Evolutionary conservation across 305 asterid species (phyloP).

Genomic region (Fraxinus velutina): DNA sequence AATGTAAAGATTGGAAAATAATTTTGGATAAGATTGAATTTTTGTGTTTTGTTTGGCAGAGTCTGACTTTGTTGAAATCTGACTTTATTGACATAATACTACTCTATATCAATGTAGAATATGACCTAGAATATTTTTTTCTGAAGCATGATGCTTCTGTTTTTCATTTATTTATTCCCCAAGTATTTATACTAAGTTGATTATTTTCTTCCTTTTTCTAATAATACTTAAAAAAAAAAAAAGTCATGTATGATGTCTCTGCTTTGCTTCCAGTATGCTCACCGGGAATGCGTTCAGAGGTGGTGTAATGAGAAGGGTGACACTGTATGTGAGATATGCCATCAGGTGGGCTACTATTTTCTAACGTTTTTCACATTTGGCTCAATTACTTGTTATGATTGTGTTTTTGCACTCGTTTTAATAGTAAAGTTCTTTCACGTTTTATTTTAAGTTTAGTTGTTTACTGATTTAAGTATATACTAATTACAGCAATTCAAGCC

Average conservation of each 20-base stretch:
- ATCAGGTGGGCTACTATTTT: slow-evolving; percentile 54
- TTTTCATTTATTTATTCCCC: not conserved
- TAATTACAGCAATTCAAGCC: slow-evolving; percentile 74
- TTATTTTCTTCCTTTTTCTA: not conserved
- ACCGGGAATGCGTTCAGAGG: slow-evolving; percentile 81
- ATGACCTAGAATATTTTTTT: not conserved
- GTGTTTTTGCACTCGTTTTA: not conserved
- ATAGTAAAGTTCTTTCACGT: not conserved
- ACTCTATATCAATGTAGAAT: not conserved
- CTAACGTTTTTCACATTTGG: not conserved
- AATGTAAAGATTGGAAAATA: not conserved
- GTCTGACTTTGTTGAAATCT: not conserved
- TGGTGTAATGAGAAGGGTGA: slow-evolving; percentile 99
- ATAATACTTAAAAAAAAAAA: not conserved
- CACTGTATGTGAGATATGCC: slow-evolving; percentile 89
- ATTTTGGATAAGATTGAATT: not conserved
- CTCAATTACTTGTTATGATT: not conserved
- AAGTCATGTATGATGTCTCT: not conserved
- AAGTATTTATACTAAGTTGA: not conserved
- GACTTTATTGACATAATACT: not conserved
- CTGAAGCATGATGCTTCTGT: not conserved
- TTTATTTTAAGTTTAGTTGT: not conserved
- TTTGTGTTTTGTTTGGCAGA: not conserved
- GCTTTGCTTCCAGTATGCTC: slow-evolving; percentile 72
- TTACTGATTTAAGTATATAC: not conserved